Evolutionary conservation across 805 yeast species (phyloP).

Genomic region (Saturnispora saitoi): DNA sequence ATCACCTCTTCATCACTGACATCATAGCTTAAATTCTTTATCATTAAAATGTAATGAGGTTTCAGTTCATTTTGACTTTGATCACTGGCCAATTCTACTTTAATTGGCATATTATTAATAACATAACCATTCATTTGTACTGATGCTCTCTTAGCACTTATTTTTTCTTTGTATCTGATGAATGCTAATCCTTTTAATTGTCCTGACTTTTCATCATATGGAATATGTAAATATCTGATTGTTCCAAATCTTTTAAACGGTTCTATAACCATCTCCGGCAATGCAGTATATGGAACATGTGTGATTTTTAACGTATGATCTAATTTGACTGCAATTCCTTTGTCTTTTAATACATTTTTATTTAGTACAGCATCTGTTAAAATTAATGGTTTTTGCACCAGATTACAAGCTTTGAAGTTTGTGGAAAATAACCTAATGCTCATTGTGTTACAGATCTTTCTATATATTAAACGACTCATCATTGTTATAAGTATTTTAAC

Average conservation of each 20-base stretch:
- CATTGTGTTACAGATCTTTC: neutral
- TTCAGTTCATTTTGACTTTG: slow-evolving; percentile 2
- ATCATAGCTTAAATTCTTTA: slow-evolving; percentile 24
- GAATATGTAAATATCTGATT: slow-evolving; percentile 13
- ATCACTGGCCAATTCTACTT: slow-evolving; percentile 15
- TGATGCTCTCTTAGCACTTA: slow-evolving; percentile 20
- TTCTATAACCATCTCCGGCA: slow-evolving; percentile 18
- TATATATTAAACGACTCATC: neutral
- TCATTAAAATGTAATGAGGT: slow-evolving; percentile 21
- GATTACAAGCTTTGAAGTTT: no score
- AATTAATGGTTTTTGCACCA: neutral
- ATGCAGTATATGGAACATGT: slow-evolving; percentile 16
- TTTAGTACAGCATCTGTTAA: slow-evolving; percentile 3
- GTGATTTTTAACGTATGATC: slow-evolving; percentile 10
- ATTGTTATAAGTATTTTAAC: neutral
- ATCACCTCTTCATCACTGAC: slow-evolving; percentile 21
- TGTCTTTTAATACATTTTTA: neutral
- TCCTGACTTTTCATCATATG: slow-evolving; percentile 11
- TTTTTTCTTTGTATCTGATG: slow-evolving; percentile 17
- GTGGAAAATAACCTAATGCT: neutral
- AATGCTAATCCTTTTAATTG: slow-evolving; percentile 22
- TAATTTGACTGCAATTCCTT: neutral
- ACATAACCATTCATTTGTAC: slow-evolving; percentile 28
- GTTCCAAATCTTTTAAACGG: slow-evolving; percentile 24
- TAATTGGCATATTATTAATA: slow-evolving; percentile 22